Percentiles rank a stretch among this genome's conserved stretches.
These are phyloP conservation scores for Diaporthe sp. DNA, from an alignment of 2,329 filamentous ascomycete genomes.

Conservation along the genomic window DNA sequence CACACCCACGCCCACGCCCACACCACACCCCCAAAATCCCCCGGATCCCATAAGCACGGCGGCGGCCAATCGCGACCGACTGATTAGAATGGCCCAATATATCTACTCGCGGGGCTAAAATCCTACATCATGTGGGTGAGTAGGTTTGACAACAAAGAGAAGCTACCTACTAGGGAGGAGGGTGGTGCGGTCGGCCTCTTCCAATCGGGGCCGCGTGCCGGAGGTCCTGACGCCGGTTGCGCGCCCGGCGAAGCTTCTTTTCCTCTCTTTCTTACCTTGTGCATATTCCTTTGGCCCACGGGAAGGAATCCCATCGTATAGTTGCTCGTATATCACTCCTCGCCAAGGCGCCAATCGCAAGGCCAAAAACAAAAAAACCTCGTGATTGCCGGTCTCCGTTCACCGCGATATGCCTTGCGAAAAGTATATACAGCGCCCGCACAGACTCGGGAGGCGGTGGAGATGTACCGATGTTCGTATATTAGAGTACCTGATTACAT, in stretches of 20 bases:
- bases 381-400: not conserved
- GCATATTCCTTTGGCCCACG: not conserved
- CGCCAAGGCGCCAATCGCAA: slow-evolving; percentile 3
- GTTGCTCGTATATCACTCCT: not conserved
- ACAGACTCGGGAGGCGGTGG: not conserved
- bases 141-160: not conserved
- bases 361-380: not conserved
- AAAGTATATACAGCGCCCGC: not conserved
- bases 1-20: not conserved
- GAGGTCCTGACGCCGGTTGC: not conserved
- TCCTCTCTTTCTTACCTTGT: too few species aligned
- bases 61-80: not conserved
- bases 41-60: not conserved
- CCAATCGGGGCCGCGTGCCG: slow-evolving; percentile 23
- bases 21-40: too few species aligned
- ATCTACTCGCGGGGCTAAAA: slow-evolving; percentile 16
- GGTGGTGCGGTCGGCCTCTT: not conserved
- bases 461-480: slow-evolving; percentile 3
- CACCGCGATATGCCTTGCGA: not conserved
- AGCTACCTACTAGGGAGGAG: not conserved
- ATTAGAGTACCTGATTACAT: not conserved
- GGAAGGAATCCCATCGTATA: not conserved
- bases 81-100: not conserved
- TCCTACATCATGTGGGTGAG: slow-evolving; percentile 14
- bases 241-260: slow-evolving; percentile 7